Conservation (phyloP, 306 rosid species). For the Vigna unguiculata region DNA sequence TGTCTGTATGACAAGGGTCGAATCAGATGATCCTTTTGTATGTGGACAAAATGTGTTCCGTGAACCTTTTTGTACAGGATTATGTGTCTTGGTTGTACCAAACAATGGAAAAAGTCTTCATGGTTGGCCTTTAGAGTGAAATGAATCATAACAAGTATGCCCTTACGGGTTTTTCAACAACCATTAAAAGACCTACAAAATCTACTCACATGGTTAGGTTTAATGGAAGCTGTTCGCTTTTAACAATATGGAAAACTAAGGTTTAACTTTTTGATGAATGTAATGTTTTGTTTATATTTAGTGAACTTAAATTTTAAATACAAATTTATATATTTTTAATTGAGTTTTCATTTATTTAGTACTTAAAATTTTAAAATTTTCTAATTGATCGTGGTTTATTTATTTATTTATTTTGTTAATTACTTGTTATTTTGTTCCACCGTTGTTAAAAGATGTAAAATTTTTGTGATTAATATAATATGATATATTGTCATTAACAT, state of each 20-base stretch:
- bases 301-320: too few species aligned
- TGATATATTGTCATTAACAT: too few species aligned
- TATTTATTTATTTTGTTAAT: too few species aligned
- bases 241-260: background rate
- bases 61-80: constrained; percentile 39
- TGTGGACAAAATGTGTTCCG: constrained; percentile 40
- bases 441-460: too few species aligned
- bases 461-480: too few species aligned
- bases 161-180: background rate
- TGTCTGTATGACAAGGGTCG: constrained; percentile 32
- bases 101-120: constrained; percentile 36
- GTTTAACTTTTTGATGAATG: too few species aligned
- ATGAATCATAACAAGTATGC: constrained; percentile 17
- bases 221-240: background rate
- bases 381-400: too few species aligned
- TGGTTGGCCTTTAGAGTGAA: constrained; percentile 14
- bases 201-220: background rate
- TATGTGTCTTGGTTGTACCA: constrained; percentile 41
- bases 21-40: constrained; percentile 33
- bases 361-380: too few species aligned
- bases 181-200: background rate
- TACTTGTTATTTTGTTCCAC: too few species aligned
- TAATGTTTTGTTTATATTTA: too few species aligned
- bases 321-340: too few species aligned
- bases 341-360: too few species aligned